Evolutionary conservation across 2,329 filamentous ascomycete species (phyloP).

Genomic region (Ascosphaera pollenicola): DNA sequence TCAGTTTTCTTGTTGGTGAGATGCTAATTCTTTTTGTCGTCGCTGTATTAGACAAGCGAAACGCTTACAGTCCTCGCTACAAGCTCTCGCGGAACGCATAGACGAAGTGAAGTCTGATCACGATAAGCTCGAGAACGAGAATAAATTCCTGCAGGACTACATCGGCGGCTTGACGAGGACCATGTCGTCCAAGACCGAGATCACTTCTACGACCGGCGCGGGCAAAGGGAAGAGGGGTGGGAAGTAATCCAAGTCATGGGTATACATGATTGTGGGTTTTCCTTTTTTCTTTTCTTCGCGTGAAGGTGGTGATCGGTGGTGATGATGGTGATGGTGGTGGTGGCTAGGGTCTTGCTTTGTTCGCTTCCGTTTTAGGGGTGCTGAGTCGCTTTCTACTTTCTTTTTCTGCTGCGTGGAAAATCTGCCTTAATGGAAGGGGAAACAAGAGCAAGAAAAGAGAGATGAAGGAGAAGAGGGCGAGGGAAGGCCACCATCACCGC

Average conservation of each 20-base stretch:
- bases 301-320: too few relatives aligned
- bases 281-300: too few relatives aligned
- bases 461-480: slow-evolving; percentile 2
- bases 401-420: too few relatives aligned
- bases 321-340: too few relatives aligned
- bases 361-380: too few relatives aligned
- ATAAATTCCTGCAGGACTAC: slow-evolving; percentile 94
- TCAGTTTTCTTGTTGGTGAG: slow-evolving; percentile 1
- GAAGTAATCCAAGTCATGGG: slow-evolving; percentile 1
- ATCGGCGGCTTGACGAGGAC: slow-evolving; percentile 87
- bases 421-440: too few relatives aligned
- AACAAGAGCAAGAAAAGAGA: slow-evolving; percentile 6
- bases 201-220: slow-evolving; percentile 28
- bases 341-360: too few relatives aligned
- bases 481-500: too few relatives aligned
- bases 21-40: neutral
- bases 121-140: slow-evolving; percentile 89
- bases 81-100: slow-evolving; percentile 79
- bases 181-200: slow-evolving; percentile 31
- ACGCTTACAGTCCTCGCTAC: slow-evolving; percentile 66
- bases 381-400: too few relatives aligned
- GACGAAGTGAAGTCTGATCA: slow-evolving; percentile 88
- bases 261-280: too few relatives aligned
- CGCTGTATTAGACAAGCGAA: slow-evolving; percentile 48
- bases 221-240: slow-evolving; percentile 23